These are phyloP conservation scores for Aspergillus saccharolyticus DNA, from an alignment of 495 filamentous ascomycete species.

Conservation along the genomic window DNA sequence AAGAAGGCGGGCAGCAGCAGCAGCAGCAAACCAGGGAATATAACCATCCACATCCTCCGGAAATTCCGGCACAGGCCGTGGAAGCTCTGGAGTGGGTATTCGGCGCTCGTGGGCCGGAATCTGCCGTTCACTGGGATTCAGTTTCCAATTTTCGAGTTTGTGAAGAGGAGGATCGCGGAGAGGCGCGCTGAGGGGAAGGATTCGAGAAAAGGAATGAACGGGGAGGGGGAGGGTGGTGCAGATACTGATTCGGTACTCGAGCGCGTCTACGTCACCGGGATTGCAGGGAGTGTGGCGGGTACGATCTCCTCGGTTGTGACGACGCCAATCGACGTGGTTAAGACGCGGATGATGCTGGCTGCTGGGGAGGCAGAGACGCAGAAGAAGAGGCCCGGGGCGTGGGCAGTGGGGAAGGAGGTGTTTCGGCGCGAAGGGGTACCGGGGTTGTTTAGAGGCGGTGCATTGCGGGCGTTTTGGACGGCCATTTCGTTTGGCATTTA, in stretches of 20 bases:
- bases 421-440: conserved; percentile 56
- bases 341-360: conserved; percentile 70
- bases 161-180: conserved; percentile 37
- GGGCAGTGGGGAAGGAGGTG: conserved; percentile 59
- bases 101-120: conserved; percentile 71
- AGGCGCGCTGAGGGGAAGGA: conserved; percentile 13
- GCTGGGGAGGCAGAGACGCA: conserved; percentile 31
- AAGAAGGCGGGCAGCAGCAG: too few species aligned
- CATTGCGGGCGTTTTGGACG: conserved; percentile 73
- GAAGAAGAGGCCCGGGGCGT: conserved; percentile 21
- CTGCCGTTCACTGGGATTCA: conserved; percentile 83
- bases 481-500: conserved; percentile 76
- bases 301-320: conserved; percentile 65
- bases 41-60: conserved; percentile 45
- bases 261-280: conserved; percentile 62
- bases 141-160: conserved; percentile 77
- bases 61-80: conserved; percentile 53
- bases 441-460: conserved; percentile 74
- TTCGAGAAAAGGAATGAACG: too few species aligned
- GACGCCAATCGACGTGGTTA: conserved; percentile 79
- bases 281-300: conserved; percentile 65
- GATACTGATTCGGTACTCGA: conserved; percentile 40
- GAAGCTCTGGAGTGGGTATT: conserved; percentile 73
- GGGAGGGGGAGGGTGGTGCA: too few species aligned
- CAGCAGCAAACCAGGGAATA: neutral